Percentiles rank a stretch among this genome's conserved stretches.
These are phyloP conservation scores for Diaporthe longicolla DNA, from an alignment of 2,329 filamentous ascomycete species.

Conservation along the genomic window DNA sequence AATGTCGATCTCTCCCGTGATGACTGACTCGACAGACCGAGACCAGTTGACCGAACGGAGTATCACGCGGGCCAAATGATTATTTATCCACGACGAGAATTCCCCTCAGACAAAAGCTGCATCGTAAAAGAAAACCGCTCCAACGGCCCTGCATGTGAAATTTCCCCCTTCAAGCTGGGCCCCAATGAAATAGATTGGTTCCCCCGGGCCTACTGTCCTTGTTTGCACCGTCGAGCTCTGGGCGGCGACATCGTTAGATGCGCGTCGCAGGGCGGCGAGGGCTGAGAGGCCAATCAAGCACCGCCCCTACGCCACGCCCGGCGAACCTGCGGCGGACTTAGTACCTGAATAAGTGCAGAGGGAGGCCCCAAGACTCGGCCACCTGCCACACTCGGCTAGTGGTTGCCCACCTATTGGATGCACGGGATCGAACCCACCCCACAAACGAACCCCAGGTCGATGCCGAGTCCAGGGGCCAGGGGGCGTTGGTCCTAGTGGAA, in stretches of 20 bases:
- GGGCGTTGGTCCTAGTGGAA: neutral
- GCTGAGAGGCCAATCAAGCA: neutral
- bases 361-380: conserved; percentile 20
- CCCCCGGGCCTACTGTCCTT: conserved; percentile 4
- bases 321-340: conserved; percentile 25
- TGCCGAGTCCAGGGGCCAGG: conserved; percentile 9
- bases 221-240: conserved; percentile 19
- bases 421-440: neutral
- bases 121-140: neutral
- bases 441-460: conserved; percentile 13
- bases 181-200: conserved; percentile 3
- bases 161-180: neutral
- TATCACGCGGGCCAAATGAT: conserved; percentile 6
- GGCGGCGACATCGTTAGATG: conserved; percentile 12
- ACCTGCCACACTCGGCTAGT: conserved; percentile 22
- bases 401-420: conserved; percentile 10
- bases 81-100: conserved; percentile 22
- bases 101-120: neutral
- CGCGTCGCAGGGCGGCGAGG: neutral
- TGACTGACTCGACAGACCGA: conserved; percentile 14
- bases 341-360: conserved; percentile 16
- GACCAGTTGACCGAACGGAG: neutral
- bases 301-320: neutral
- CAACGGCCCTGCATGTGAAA: conserved; percentile 2
- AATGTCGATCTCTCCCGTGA: conserved; percentile 3